Base-by-base conservation (phyloP, 2,329 filamentous ascomycete genomes). In the Fusarium penzigii region DNA sequence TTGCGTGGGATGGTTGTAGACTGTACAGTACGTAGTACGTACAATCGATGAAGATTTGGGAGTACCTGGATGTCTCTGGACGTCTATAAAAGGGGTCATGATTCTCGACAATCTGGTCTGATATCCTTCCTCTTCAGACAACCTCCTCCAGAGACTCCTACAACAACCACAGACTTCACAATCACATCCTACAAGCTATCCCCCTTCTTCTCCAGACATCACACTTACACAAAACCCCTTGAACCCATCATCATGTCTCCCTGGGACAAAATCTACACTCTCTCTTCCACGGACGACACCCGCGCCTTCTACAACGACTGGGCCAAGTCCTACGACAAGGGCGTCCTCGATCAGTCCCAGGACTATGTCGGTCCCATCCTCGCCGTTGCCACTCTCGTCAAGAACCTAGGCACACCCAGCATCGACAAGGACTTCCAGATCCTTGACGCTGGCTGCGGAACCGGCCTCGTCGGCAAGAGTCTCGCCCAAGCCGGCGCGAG, bases 391-490 rank as follows among this genome's bases (percentile, higher is more conserved):
- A 48, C 70, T 56, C 57, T 76, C 52, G 57, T 70, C 61, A 39
- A 69, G 41, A 49, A 46, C 52, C 55, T 71, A 16, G 64, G 61
- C 66, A 29, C 58, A 39, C 58, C 59, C 8, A 53, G 55, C 29
- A 56, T 67, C 43, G 55, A 55, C 45, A 53, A 56, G n/a, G 52
- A 57, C 17, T 36, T 65, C 32, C 53, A 60, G 52, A 75, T 83
- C 49, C 72, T 81, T 0, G 80, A 83, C 52, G 79, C 79, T 17
- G 80, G 80, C n/a, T 82, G 80, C 51, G 80, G 80, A 5, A 83
- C 79, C 1, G 80, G 80, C 1, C 73, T 81, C 9, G 79, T 81
- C 11, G 80, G 78, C 5, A 64, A 73, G 17, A 75, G 74, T 25
- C 73, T 83, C 5, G 70, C 73, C 17, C 65, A 72, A 38, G 62